A percentile compares a stretch with the other conserved stretches of the same genome.
Conservation (phyloP, 306 rosid species). For the Cyamopsis tetragonoloba region DNA sequence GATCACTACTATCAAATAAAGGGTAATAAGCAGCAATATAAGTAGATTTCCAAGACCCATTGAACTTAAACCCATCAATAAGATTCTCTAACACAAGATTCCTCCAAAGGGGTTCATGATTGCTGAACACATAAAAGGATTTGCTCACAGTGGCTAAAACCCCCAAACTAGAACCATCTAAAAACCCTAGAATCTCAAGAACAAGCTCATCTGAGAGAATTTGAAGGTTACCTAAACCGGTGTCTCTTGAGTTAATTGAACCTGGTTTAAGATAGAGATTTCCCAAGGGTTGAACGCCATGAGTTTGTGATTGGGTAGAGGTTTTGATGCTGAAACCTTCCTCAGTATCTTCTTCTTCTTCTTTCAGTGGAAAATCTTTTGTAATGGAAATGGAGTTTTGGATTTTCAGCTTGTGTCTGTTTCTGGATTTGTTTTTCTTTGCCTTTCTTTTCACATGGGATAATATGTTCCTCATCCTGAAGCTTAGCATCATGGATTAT, state of each 20-base stretch:
- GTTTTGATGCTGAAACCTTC: conserved; percentile 71
- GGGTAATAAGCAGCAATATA: conserved; percentile 52
- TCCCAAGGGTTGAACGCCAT: conserved; percentile 86
- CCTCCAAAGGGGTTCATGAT: conserved; percentile 90
- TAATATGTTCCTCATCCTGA: conserved; percentile 38
- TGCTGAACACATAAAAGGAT: conserved; percentile 61
- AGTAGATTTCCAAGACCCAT: conserved; percentile 73
- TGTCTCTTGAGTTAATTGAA: conserved; percentile 64
- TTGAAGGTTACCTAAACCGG: conserved; percentile 83
- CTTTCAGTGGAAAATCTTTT: conserved; percentile 16
- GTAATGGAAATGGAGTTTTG: conserved; percentile 27
- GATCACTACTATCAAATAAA: conserved; percentile 34
- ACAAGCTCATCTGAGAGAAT: conserved; percentile 77
- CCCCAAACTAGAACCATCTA: conserved; percentile 55
- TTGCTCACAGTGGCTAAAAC: conserved; percentile 71
- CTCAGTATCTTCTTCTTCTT: conserved; percentile 32
- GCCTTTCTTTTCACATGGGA: conserved; percentile 22
- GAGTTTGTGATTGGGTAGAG: conserved; percentile 60
- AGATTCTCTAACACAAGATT: conserved; percentile 70
- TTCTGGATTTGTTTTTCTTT: conserved; percentile 26
- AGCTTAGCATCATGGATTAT: conserved; percentile 37
- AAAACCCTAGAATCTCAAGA: conserved; percentile 69
- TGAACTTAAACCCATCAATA: conserved; percentile 47
- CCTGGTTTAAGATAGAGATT: conserved; percentile 65
- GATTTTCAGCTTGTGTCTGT: conserved; percentile 28